Conservation (phyloP, 208 protist species). For the Acanthamoeba triangularis region DNA sequence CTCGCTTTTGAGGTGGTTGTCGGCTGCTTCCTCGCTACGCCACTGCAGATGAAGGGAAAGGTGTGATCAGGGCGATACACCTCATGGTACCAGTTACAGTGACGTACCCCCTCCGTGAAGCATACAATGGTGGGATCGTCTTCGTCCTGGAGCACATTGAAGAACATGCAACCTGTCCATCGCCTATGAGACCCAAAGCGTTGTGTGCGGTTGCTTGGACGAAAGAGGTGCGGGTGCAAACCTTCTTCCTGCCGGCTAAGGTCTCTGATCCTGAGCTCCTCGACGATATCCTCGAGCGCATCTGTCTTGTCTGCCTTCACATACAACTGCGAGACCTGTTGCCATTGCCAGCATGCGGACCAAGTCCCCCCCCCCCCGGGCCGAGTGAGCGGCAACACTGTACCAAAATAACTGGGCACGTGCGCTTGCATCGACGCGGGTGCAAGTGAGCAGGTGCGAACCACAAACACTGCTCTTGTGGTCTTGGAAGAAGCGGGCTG, state of each 20-base stretch:
- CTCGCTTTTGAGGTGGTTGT: conserved; percentile 22
- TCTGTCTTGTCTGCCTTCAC: conserved; percentile 52
- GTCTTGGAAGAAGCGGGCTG: neutral
- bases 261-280: conserved; percentile 18
- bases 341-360: neutral
- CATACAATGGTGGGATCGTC: conserved; percentile 49
- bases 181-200: neutral
- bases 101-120: conserved; percentile 57
- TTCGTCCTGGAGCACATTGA: conserved; percentile 52
- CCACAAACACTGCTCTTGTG: neutral
- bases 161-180: conserved; percentile 32
- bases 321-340: conserved; percentile 46
- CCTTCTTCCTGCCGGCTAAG: conserved; percentile 38
- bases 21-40: conserved; percentile 25
- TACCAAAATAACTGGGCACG: neutral
- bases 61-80: neutral
- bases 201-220: neutral
- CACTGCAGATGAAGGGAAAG: neutral
- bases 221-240: neutral
- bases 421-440: neutral
- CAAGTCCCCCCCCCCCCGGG: too few species aligned
- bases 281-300: neutral
- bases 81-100: neutral
- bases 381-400: neutral
- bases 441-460: neutral